These are phyloP conservation scores for Dothistroma septosporum DNA, from an alignment of 2,329 filamentous ascomycete species.

Conservation along the genomic window DNA sequence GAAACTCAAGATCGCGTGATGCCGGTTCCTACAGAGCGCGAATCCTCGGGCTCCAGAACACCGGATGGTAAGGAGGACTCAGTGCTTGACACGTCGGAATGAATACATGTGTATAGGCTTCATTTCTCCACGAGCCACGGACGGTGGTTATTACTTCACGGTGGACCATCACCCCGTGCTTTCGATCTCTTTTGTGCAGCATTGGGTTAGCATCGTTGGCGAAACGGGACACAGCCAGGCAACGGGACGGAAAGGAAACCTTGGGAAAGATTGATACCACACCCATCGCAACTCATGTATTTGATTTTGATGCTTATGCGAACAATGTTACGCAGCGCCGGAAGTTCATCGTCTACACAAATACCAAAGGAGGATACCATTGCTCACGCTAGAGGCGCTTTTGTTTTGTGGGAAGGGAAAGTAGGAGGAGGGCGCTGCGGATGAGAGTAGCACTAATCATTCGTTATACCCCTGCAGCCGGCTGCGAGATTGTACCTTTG, in stretches of 20 bases:
- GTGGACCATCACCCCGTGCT: not conserved
- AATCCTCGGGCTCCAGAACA: not conserved
- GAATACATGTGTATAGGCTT: not conserved
- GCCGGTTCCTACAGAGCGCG: not conserved
- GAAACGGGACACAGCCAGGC: not conserved
- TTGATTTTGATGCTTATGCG: slow-evolving; percentile 3
- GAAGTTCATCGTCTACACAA: not conserved
- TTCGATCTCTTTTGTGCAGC: not conserved
- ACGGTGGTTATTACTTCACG: not conserved
- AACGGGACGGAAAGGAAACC: not conserved
- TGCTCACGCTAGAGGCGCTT: slow-evolving; percentile 14
- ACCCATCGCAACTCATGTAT: slow-evolving; percentile 2
- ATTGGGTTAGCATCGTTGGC: not conserved
- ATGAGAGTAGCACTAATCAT: slow-evolving; percentile 9
- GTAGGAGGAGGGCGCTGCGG: not conserved
- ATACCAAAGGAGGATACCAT: slow-evolving; percentile 2
- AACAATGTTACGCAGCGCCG: slow-evolving; percentile 17
- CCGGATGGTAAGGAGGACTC: not conserved
- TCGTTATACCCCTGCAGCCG: slow-evolving; percentile 24
- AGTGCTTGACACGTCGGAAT: not conserved
- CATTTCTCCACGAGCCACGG: not conserved
- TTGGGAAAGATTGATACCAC: slow-evolving; percentile 12
- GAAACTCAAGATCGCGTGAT: not conserved
- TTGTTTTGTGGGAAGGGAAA: not conserved
- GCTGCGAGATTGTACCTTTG: slow-evolving; percentile 4